Evolutionary conservation across 2,329 filamentous ascomycete genomes (phyloP).

Genomic region (Pleoardoris graminearum): DNA sequence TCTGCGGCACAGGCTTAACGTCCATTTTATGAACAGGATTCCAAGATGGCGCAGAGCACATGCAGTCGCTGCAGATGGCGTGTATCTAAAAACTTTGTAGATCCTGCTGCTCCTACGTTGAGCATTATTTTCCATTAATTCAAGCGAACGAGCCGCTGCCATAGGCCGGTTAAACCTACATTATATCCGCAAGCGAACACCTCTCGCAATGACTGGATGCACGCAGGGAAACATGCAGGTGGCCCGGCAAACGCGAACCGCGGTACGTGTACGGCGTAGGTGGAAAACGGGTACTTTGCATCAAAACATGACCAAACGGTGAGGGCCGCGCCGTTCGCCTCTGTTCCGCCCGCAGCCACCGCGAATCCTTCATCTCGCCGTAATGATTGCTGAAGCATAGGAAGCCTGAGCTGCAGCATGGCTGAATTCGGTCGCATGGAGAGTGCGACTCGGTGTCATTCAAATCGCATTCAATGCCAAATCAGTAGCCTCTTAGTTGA

Average conservation of each 20-base stretch:
- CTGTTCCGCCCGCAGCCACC: neutral
- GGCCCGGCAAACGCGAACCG: neutral
- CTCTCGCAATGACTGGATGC: neutral
- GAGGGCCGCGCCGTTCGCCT: conserved; percentile 6
- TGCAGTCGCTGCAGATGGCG: conserved; percentile 2
- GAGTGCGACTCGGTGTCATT: neutral
- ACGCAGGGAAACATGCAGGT: neutral
- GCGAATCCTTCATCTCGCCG: neutral
- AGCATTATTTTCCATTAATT: conserved; percentile 1
- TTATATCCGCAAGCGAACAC: conserved; percentile 11
- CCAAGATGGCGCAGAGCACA: conserved; percentile 6
- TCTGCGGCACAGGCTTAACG: conserved; percentile 1
- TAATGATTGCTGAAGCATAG: neutral
- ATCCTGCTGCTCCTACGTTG: conserved; percentile 8
- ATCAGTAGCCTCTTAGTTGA: too few relatives aligned
- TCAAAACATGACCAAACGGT: conserved; percentile 4
- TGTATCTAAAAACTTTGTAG: conserved; percentile 15
- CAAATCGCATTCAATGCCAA: neutral
- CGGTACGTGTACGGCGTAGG: neutral
- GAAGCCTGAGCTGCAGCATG: neutral
- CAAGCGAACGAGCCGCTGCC: neutral
- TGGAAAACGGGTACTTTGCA: neutral
- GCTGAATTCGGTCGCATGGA: neutral
- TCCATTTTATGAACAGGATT: conserved; percentile 1
- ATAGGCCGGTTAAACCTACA: conserved; percentile 17